Base-by-base conservation (phyloP, 176 grass and related monocot species). In the Saccharum officinarum region DNA sequence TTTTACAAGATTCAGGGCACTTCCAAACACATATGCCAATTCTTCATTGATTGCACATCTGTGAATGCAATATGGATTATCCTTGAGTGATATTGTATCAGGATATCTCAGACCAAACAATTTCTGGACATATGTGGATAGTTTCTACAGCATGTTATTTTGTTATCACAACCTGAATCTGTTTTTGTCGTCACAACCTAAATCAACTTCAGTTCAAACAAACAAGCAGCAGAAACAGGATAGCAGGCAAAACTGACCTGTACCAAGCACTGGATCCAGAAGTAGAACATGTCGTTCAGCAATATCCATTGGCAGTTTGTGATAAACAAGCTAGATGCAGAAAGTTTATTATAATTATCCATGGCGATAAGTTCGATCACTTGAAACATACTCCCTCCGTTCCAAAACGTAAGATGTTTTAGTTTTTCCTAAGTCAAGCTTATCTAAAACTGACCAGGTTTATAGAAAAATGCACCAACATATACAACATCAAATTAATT, bases 271-370 rank as follows among this genome's bases (percentile, higher is more conserved):
- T 26, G 97, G 97, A 80, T 99, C 97, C 80, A 99, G 78, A 94
- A 99, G 97, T 54, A 99, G 90, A 84, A 99, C 97, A 94, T 93
- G 97, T 1, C 92, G 85, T 86, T 99, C 97, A 88, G 92, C 92
- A 70, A 99, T 99, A 75, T 99, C 97, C 80, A 96, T 99, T 11
- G 97, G 97, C 38, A 99, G 86, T 75, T 99, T 99, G 69, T 99
- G 88, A 85, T 99, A 99, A 76, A 96, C 84, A 26, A 99, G 93
- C 93, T 99, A 76, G 42, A 71, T 71, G 41, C 30, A 40, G 54
- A 87, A 80, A 79, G 64, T 31, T 38, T 55, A 50, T 74, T 66
- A 55, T 8, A 71, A 41, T 73, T 82, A 79, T 20, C 75, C 12
- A 81, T 5, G 80, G 26, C 4, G 38, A 47, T 8, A 47, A 75